Evolutionary conservation across 257 asterid species (phyloP).

Genomic region (Fraxinus excelsior): DNA sequence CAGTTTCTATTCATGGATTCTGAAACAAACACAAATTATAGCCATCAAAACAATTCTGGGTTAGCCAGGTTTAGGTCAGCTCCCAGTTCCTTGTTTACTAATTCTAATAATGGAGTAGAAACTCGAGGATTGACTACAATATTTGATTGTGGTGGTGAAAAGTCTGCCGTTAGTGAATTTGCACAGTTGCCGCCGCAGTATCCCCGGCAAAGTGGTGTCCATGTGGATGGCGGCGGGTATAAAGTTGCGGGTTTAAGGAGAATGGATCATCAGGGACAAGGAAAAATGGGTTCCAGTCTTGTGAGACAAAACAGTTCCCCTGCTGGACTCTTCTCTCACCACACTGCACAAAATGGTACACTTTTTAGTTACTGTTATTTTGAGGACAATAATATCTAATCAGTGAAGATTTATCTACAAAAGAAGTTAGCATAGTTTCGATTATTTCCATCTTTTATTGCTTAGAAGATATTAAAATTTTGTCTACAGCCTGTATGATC

Average conservation of each 20-base stretch:
- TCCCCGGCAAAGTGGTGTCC: slow-evolving; percentile 49
- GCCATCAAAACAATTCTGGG: slow-evolving; percentile 50
- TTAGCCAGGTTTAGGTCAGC: slow-evolving; percentile 73
- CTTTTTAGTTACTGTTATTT: not conserved
- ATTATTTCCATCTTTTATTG: not conserved
- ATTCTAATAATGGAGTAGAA: slow-evolving; percentile 34
- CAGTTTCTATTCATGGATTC: slow-evolving; percentile 51
- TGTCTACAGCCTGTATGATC: not conserved
- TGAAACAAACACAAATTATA: slow-evolving; percentile 23
- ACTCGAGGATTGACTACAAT: slow-evolving; percentile 45
- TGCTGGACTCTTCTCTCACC: slow-evolving; percentile 63
- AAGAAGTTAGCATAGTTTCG: slow-evolving; percentile 4
- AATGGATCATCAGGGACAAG: slow-evolving; percentile 39
- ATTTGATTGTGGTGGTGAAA: slow-evolving; percentile 26
- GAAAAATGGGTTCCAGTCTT: slow-evolving; percentile 41
- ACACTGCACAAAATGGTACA: slow-evolving; percentile 60
- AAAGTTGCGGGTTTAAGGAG: slow-evolving; percentile 36
- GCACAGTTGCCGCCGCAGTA: slow-evolving; percentile 75
- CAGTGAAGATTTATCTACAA: not conserved
- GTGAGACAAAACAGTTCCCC: slow-evolving; percentile 77
- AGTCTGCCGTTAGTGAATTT: slow-evolving; percentile 20
- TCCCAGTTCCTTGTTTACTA: slow-evolving; percentile 59
- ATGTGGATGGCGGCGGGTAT: slow-evolving; percentile 34
- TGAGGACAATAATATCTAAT: not conserved
- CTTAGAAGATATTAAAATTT: not conserved